These are phyloP conservation scores for Lotmaria passim DNA, from an alignment of 208 protist species.

Conservation along the genomic window DNA sequence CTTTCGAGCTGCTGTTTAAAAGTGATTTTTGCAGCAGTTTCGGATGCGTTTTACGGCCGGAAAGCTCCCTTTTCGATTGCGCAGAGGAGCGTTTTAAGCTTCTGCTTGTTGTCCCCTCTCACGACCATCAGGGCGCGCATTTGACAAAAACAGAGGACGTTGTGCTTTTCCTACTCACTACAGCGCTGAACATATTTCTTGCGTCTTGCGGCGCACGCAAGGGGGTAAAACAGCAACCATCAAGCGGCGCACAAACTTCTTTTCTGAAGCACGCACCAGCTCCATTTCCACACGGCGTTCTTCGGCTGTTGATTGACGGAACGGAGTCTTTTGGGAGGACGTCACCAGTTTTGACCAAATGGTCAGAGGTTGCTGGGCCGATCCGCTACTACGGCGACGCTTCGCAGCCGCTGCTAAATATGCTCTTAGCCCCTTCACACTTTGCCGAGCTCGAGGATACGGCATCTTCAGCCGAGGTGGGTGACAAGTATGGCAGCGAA, in stretches of 20 bases:
- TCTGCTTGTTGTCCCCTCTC: conserved; percentile 14
- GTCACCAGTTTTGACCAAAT: conserved; percentile 15
- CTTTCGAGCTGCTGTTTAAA: conserved; percentile 25
- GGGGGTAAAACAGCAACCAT: neutral
- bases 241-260: neutral
- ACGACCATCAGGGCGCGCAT: too few relatives aligned
- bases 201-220: neutral
- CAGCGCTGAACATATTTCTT: conserved; percentile 5
- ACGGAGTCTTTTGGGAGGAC: conserved; percentile 23
- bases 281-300: neutral
- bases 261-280: neutral
- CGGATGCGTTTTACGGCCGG: conserved; percentile 18
- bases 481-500: neutral
- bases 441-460: neutral
- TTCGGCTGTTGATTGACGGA: conserved; percentile 26
- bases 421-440: conserved; percentile 1
- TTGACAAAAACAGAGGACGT: neutral
- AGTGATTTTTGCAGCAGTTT: conserved; percentile 12
- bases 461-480: neutral
- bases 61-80: neutral
- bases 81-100: conserved; percentile 20
- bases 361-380: conserved; percentile 11
- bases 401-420: conserved; percentile 14
- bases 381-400: conserved; percentile 33
- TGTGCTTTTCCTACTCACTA: neutral